phyloP scores from a whole-genome alignment of 345 rosid species.

The Eucalyptus tenuipes region DNA sequence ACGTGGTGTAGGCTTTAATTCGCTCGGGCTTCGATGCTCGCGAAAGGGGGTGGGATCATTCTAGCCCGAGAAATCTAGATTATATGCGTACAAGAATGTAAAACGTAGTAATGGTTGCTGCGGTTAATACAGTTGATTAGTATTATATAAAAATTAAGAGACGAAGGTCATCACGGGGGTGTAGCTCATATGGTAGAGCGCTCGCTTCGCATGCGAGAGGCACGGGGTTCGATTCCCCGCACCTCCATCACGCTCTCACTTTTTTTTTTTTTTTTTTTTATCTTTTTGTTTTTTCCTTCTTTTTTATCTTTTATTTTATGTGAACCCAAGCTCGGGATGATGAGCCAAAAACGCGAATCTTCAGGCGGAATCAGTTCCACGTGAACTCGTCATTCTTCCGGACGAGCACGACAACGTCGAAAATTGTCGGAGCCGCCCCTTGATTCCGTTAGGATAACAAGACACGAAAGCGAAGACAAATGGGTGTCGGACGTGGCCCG shows the following conservation, averaged over 20 bases:
- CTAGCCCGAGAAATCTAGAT: not conserved
- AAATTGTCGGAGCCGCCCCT: not conserved
- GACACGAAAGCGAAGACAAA: not conserved
- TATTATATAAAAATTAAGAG: accelerated
- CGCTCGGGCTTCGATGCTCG: not conserved
- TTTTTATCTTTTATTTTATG: not conserved
- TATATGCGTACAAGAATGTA: not conserved
- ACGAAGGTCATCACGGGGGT: not conserved
- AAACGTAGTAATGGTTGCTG: accelerated
- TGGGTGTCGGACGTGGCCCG: not conserved
- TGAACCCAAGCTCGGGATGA: not conserved
- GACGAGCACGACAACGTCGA: not conserved
- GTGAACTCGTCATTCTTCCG: not conserved
- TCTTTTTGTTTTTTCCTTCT: no score
- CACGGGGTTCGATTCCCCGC: conserved; percentile 99
- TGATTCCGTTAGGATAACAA: not conserved
- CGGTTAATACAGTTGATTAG: accelerated
- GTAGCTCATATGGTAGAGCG: conserved; percentile 99
- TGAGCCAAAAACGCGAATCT: not conserved
- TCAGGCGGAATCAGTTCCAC: not conserved
- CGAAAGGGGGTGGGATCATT: not conserved
- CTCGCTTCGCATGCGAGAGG: conserved; percentile 99
- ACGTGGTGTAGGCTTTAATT: not conserved
- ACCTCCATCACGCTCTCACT: conserved; percentile 15
- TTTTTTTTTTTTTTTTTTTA: accelerated